Evolutionary conservation across 2,329 filamentous ascomycete genomes (phyloP).

Genomic region (Ophiocordyceps camponoti-saundersi): DNA sequence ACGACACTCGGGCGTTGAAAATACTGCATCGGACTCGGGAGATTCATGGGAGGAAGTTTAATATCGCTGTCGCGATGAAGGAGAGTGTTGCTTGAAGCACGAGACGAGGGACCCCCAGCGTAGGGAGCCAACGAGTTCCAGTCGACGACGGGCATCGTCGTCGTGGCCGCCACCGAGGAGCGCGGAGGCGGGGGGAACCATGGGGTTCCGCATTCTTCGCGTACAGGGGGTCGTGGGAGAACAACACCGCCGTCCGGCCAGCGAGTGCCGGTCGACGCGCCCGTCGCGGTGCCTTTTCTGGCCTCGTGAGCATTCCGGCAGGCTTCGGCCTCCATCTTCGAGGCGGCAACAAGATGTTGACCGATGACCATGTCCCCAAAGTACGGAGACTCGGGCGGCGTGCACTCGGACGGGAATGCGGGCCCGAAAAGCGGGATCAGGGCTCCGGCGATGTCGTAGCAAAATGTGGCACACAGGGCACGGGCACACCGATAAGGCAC

Average conservation of each 20-base stretch:
- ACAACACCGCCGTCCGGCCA: not conserved
- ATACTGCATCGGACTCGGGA: not conserved
- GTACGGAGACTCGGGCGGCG: constrained; percentile 41
- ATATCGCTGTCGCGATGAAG: not conserved
- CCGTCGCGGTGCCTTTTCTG: not conserved
- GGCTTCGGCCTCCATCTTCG: constrained; percentile 27
- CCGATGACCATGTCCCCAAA: constrained; percentile 54
- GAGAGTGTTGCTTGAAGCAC: not conserved
- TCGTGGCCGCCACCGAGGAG: not conserved
- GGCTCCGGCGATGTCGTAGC: constrained; percentile 65
- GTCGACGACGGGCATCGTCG: not conserved
- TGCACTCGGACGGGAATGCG: constrained; percentile 59
- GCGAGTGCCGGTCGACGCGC: not conserved
- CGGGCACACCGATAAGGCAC: constrained; percentile 79
- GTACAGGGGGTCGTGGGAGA: not conserved
- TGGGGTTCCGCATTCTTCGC: not conserved
- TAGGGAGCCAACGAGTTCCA: not conserved
- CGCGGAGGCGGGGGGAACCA: not conserved
- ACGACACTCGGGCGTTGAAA: not conserved
- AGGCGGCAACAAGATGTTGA: constrained; percentile 31
- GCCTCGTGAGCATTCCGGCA: constrained; percentile 1
- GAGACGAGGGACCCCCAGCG: not conserved
- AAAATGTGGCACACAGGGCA: constrained; percentile 81
- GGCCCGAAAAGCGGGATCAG: constrained; percentile 83
- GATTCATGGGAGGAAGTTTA: not conserved